phyloP scores from a whole-genome alignment of 139 green algal species.

The Auxenochlorella protothecoides region DNA sequence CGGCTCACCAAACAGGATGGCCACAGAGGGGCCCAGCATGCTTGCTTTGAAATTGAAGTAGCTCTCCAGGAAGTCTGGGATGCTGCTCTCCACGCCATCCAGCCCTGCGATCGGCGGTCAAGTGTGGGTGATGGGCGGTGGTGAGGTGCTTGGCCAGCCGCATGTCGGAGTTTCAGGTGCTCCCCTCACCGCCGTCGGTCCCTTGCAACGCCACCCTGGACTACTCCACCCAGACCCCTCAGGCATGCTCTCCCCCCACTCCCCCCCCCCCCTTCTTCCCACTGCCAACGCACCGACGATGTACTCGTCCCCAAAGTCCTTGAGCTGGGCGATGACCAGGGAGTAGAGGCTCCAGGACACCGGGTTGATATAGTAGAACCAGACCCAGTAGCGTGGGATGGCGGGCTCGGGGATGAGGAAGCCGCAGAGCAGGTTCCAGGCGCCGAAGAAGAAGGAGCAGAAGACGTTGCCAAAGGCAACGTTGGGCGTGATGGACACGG shows the following conservation, averaged over 20 bases:
- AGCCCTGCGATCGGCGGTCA: not conserved
- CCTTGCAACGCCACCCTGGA: too few species aligned
- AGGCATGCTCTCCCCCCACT: not conserved
- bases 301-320: constrained; percentile 4
- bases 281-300: not conserved
- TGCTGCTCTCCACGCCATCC: not conserved
- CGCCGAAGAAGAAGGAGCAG: constrained; percentile 30
- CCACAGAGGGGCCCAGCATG: too few species aligned
- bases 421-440: constrained; percentile 41
- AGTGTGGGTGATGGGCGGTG: too few species aligned
- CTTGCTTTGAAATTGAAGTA: constrained; percentile 4
- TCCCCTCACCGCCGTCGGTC: too few species aligned
- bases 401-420: constrained; percentile 29
- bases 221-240: not conserved
- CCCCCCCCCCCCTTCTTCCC: too few species aligned
- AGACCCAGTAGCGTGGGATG: constrained; percentile 36
- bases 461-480: constrained; percentile 7
- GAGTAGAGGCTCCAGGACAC: constrained; percentile 18
- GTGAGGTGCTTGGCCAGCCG: too few species aligned
- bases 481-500: constrained; percentile 14
- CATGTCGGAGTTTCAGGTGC: too few species aligned
- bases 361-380: constrained; percentile 30
- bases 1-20: too few species aligned
- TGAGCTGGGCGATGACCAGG: constrained; percentile 21
- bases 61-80: not conserved